These are phyloP conservation scores for Dothideomycetidae sp. DNA, from an alignment of 2,329 filamentous ascomycete species.

Conservation along the genomic window DNA sequence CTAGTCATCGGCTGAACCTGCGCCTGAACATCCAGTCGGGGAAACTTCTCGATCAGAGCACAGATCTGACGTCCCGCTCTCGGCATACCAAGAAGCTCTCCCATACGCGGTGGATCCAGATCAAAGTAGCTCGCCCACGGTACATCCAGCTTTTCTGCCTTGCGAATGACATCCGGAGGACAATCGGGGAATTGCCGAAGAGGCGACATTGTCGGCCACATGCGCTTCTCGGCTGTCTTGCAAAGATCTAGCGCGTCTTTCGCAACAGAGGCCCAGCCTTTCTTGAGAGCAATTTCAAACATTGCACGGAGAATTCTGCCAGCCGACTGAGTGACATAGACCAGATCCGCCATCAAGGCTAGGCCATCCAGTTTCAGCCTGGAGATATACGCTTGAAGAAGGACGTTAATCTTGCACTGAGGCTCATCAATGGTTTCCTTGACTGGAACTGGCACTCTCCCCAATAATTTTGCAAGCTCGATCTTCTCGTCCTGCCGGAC, in stretches of 20 bases:
- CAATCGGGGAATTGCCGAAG: constrained; percentile 78
- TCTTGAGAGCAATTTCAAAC: constrained; percentile 94
- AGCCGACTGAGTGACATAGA: constrained; percentile 95
- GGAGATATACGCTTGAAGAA: constrained; percentile 92
- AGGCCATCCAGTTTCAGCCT: constrained; percentile 85
- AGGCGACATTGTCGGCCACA: constrained; percentile 99
- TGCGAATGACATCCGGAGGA: constrained; percentile 72
- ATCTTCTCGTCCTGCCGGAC: constrained; percentile 96
- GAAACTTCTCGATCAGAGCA: constrained; percentile 78
- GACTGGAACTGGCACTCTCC: constrained; percentile 83
- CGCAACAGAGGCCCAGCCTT: constrained; percentile 86
- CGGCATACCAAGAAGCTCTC: constrained; percentile 79
- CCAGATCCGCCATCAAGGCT: constrained; percentile 94
- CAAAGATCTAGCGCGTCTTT: constrained; percentile 87
- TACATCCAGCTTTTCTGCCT: constrained; percentile 88
- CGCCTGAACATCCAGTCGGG: constrained; percentile 79
- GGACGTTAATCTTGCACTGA: constrained; percentile 94
- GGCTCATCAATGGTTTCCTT: constrained; percentile 97
- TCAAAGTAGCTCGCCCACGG: constrained; percentile 92
- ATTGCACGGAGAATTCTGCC: constrained; percentile 90
- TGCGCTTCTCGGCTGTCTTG: constrained; percentile 98
- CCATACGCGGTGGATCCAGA: constrained; percentile 90
- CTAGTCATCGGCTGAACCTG: constrained; percentile 90
- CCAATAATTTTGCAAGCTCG: constrained; percentile 81
- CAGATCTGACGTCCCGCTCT: constrained; percentile 79